Evolutionary conservation across 2,329 filamentous ascomycete genomes (phyloP), one percentile per base, ranked within the genome.

Genomic region (Chaetomium strumarium): DNA sequence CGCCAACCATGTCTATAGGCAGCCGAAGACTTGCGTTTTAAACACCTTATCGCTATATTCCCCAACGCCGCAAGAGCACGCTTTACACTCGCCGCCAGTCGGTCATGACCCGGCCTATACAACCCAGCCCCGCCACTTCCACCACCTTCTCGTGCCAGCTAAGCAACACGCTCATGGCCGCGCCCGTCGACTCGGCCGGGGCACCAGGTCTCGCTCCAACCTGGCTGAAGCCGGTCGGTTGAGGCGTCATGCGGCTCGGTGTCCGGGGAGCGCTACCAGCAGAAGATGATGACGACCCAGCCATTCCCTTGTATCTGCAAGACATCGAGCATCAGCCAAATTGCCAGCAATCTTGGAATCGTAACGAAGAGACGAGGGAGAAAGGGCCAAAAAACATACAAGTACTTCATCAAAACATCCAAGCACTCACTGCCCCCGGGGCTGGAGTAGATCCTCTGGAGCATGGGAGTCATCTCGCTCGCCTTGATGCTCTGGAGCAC

Each of bases 101-200:
- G 39, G 90, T 93, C 91, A 99, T 96, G 60, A 90, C 90, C 63
- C 93, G 83, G 58, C 90, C 88, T 71, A 99, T 93, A 69, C 88
- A 90, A 41, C 93, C 93, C 61, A 90, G 77, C 20, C 93, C 93
- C 36, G 90, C 89, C 65, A 96, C 84, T 65, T 99, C 93, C 5
- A 97, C 90, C 57, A 96, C 81, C 80, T 96, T 99, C 77, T 99
- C 93, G 68, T 99, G 93, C 93, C 93, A 99, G 72, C 90, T 96
- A 61, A 99, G 75, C 67, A 99, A 70, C 47, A 99, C 93, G 67
- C 93, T 97, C 93, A 97, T 97, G 49, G 86, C 87, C 52, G 90
- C 85, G 34, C 89, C 88, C 57, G 89, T 85, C 43, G 88, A 86
- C 66, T 85, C 82, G 66, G 75, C 80, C 36, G 74, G 67, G 9